Evolutionary conservation across 176 grass and related monocot genomes (phyloP), one percentile per base, ranked within the genome.

Genomic region (barley (Hordeum vulgare)): DNA sequence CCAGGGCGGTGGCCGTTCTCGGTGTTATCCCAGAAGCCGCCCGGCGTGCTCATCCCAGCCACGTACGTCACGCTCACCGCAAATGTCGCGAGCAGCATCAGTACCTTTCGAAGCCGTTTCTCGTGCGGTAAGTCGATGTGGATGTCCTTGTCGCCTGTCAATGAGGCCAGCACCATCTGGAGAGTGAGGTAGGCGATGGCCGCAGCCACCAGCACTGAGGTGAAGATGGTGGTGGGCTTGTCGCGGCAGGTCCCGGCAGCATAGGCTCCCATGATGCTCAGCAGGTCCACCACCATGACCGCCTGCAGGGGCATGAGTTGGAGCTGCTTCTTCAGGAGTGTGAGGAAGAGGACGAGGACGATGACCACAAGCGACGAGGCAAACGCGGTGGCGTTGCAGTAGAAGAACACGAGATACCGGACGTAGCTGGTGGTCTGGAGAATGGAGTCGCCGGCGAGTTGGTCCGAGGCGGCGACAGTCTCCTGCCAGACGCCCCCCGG

Each of bases 11-110:
- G 61, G 18, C 12, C 2, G 6, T 21, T 51, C 2, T 57, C 35
- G 20, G 3, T 0, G 27, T 44, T 18, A 11, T 82, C 71, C 78
- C 79, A 76, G 71, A 82, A 87, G 12, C 79, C 79, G 6, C 85
- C 81, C 0, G 85, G 85, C 6, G 77, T 20, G 77, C 39, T 85
- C 39, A 91, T 71, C 23, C 89, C 89, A 0, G 69, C 82, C 9
- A 62, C 9, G 66, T 91, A 90, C 0, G 84, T 87, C 36, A 90
- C 13, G 36, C 75, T 83, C 4, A 63, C 44, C 0, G 76, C 58
- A 14, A 90, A 75, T 8, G 71, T 83, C 2, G 89, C 84, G 0
- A 89, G 87, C 58, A 89, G 75, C 81, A 83, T 65, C n/a, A 85
- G 73, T 12, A 83, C 68, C 61, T 83, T 87, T 17, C 47, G 77